Conservation (phyloP, 257 asterid species). For the Nicotiana benthamiana region DNA sequence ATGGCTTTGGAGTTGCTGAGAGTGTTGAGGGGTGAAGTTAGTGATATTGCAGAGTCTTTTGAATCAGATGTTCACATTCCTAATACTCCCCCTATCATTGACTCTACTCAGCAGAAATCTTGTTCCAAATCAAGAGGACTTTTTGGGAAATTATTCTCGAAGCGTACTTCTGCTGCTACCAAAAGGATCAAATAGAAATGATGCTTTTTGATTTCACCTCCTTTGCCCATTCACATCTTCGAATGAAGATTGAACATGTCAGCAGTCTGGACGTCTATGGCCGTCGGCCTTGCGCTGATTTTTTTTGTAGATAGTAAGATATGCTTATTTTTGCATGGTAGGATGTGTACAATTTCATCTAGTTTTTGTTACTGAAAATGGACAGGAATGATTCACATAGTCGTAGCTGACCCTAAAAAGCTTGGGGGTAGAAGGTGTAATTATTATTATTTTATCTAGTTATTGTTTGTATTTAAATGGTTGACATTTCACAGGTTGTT, state of each 20-base stretch:
- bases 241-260: not conserved
- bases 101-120: constrained; percentile 19
- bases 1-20: constrained; percentile 67
- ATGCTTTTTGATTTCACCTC: not conserved
- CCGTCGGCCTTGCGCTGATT: not conserved
- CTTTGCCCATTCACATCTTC: not conserved
- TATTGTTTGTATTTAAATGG: not conserved
- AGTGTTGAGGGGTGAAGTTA: constrained; percentile 40
- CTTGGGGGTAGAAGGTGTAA: not conserved
- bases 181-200: constrained; percentile 26
- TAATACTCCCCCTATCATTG: constrained; percentile 2
- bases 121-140: constrained; percentile 24
- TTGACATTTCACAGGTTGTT: not conserved
- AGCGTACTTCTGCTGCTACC: constrained; percentile 8
- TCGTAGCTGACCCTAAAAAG: not conserved
- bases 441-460: not conserved
- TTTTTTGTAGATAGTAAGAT: not conserved
- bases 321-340: not conserved
- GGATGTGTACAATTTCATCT: not conserved
- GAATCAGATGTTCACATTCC: constrained; percentile 12
- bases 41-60: constrained; percentile 18
- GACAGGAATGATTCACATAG: not conserved
- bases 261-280: not conserved
- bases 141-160: constrained; percentile 41
- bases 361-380: not conserved